Percentiles rank a stretch among this genome's conserved stretches.
These are phyloP conservation scores for Fomitopsis pinicola DNA, from an alignment of 1,284 basidiomycete species.

Conservation along the genomic window DNA sequence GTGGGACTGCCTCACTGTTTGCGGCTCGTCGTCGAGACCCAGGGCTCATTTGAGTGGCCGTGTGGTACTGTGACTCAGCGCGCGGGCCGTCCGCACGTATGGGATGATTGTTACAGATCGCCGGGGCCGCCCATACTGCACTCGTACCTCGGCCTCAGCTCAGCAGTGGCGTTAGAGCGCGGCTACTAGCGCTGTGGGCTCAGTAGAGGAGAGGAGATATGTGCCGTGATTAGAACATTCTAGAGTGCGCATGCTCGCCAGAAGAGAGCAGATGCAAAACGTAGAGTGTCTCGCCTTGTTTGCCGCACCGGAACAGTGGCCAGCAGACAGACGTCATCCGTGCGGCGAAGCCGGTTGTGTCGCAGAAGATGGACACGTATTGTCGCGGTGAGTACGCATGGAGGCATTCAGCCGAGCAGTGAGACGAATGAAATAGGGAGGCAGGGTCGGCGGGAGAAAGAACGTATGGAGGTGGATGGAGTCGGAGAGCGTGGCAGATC, in stretches of 20 bases:
- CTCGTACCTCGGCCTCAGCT: neutral
- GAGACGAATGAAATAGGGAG: neutral
- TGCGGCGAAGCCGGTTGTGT: neutral
- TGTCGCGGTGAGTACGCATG: neutral
- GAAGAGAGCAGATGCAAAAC: neutral
- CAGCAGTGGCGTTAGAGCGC: slow-evolving; percentile 6
- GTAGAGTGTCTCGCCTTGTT: neutral
- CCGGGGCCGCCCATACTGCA: neutral
- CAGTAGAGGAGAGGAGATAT: neutral
- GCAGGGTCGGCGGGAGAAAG: neutral
- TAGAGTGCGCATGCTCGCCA: neutral
- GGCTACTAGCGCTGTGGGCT: neutral
- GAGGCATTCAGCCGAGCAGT: neutral
- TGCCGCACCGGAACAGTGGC: neutral
- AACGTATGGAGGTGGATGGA: neutral
- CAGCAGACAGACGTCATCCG: neutral
- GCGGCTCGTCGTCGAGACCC: neutral
- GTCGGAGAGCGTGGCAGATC: neutral
- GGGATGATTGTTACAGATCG: neutral
- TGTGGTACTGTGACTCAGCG: neutral
- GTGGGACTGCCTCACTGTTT: neutral
- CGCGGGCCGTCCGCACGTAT: neutral
- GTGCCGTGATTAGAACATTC: neutral
- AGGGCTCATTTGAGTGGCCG: neutral
- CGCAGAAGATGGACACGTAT: neutral